A percentile compares a stretch with the other conserved stretches of the same genome.
Conservation (phyloP, 352 stramenopile genomes). For the Phytophthora sp. region DNA sequence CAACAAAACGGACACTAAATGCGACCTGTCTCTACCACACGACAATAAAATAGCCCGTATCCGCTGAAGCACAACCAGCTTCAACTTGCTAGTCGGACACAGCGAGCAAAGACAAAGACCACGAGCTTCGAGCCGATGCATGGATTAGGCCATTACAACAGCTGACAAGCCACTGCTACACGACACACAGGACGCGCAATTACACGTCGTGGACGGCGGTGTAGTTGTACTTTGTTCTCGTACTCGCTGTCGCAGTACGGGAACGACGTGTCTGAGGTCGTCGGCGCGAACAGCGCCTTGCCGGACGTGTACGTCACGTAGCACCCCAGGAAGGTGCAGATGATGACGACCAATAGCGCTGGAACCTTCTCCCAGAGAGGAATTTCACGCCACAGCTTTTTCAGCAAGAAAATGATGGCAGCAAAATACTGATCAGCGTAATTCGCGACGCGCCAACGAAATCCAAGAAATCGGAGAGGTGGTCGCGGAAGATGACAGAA, state of each 20-base stretch:
- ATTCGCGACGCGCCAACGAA: constrained; percentile 47
- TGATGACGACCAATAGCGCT: constrained; percentile 16
- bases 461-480: constrained; percentile 43
- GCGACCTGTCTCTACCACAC: too few species aligned
- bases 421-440: constrained; percentile 42
- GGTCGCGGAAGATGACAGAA: constrained; percentile 40
- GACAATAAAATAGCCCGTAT: too few species aligned
- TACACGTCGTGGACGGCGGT: constrained; percentile 18
- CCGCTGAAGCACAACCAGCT: too few species aligned
- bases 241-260: constrained; percentile 29
- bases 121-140: too few species aligned
- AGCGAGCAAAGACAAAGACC: too few species aligned
- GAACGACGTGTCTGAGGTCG: constrained; percentile 15
- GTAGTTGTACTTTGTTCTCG: constrained; percentile 30
- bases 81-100: too few species aligned
- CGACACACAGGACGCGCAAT: too few species aligned
- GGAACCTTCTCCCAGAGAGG: constrained; percentile 21
- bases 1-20: too few species aligned
- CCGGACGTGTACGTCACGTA: constrained; percentile 4
- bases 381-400: constrained; percentile 27
- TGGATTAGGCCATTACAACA: too few species aligned
- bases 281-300: neutral
- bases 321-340: constrained; percentile 16
- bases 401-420: constrained; percentile 46
- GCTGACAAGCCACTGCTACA: too few species aligned